Base-by-base conservation (phyloP, 768 basidiomycete genomes). In the Podaxis rugospora region DNA sequence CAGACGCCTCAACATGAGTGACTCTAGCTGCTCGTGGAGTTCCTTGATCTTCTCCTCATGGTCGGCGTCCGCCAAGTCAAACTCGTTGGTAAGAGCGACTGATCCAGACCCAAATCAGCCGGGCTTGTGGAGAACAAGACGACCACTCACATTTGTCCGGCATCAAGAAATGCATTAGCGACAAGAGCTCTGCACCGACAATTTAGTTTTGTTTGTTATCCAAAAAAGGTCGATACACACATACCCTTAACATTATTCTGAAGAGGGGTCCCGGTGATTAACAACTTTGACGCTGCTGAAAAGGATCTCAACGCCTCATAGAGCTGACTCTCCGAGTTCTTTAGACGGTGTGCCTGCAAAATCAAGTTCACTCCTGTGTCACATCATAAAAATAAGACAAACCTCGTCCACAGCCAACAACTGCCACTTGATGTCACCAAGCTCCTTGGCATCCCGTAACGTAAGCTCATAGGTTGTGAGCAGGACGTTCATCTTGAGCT, bases 161-260 rank as follows among this genome's bases (percentile, higher is more conserved):
- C 92, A 97, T 97, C 66, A 98, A 80, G 81, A 99, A 99, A 73
- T 98, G 97, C 96, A 98, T 98, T 72, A 98, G 77, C 7, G 97
- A 93, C 44, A 98, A 80, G 37, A 99, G 77, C 73, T 99, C 97
- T 97, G 69, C 6, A 7, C 59, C 64, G 47, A 47, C 55, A 16
- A 18, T 27, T 28, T 28, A 62, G 25, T 47, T 57, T n/a, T 32
- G 32, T 32, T 23, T 18, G 35, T 49, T 23, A 66, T 62, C 44
- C 55, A 40, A 51, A 54, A 25, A 6, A 23, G 40, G 21, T 49
- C 60, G 36, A n/a, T 59, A 56, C 28, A 68, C 79, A 47, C 66
- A 18, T 44, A 94, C 95, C 95, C 80, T 94, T 98, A 67, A 99
- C 96, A 70, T 97, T 99, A 78, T 99, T 99, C 74, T 99, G 97